Conservation (phyloP, 805 yeast genomes). For the Nakazawaea anatomiae region DNA sequence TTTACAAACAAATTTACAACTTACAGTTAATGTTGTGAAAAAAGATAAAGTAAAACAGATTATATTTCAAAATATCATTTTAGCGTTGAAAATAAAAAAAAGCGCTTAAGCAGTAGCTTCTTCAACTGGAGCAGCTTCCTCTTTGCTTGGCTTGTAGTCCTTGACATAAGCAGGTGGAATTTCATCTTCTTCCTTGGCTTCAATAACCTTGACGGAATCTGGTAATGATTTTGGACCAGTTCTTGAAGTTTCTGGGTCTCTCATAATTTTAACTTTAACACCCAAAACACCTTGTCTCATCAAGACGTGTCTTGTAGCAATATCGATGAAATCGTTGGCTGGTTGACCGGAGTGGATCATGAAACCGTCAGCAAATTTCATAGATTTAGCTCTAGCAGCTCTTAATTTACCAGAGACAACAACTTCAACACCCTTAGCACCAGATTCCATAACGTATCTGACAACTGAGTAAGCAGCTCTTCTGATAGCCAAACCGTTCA, state of each 20-base stretch:
- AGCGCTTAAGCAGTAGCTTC: conserved; percentile 13
- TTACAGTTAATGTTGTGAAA: no score
- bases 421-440: conserved; percentile 99
- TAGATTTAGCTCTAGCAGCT: conserved; percentile 99
- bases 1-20: no score
- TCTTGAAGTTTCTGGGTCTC: conserved; percentile 88
- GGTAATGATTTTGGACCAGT: conserved; percentile 89
- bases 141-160: conserved; percentile 53
- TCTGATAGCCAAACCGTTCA: conserved; percentile 98
- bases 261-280: conserved; percentile 99
- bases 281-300: conserved; percentile 99
- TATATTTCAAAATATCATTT: neutral
- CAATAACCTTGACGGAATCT: conserved; percentile 87
- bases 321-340: conserved; percentile 96
- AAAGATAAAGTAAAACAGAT: neutral
- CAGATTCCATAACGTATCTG: conserved; percentile 99
- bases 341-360: conserved; percentile 99
- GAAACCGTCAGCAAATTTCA: conserved; percentile 99
- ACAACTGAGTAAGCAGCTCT: conserved; percentile 99
- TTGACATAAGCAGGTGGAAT: conserved; percentile 78
- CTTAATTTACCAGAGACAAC: conserved; percentile 99
- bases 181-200: conserved; percentile 91
- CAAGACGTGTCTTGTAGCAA: conserved; percentile 98
- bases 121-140: conserved; percentile 24
- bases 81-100: neutral